Percentiles rank a stretch among this genome's conserved stretches.
Conservation (phyloP, 208 protist species). For the Trypanosoma conorhini region DNA sequence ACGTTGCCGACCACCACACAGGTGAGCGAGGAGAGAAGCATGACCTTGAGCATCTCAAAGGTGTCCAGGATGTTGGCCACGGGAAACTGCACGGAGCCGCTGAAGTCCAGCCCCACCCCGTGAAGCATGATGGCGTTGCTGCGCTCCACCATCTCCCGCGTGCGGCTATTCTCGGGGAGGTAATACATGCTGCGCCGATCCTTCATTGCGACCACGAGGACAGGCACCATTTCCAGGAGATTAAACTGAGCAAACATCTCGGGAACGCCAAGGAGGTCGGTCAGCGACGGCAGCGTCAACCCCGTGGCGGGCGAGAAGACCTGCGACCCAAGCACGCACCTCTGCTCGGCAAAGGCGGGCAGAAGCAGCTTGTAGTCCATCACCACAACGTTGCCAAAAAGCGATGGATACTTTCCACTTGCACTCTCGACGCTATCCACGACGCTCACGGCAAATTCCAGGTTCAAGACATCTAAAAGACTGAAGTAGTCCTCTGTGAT, state of each 20-base stretch:
- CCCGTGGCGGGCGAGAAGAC: slow-evolving; percentile 10
- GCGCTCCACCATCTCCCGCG: slow-evolving; percentile 53
- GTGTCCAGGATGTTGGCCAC: slow-evolving; percentile 44
- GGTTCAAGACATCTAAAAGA: slow-evolving; percentile 28
- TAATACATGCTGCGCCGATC: slow-evolving; percentile 83
- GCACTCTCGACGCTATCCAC: slow-evolving; percentile 65
- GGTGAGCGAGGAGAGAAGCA: slow-evolving; percentile 89
- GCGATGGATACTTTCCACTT: slow-evolving; percentile 90
- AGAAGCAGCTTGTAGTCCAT: slow-evolving; percentile 75
- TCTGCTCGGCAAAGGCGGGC: slow-evolving; percentile 32
- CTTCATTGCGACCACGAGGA: slow-evolving; percentile 59
- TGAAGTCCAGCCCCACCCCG: slow-evolving; percentile 46
- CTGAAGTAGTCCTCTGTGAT: slow-evolving; percentile 41
- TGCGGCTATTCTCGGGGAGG: slow-evolving; percentile 24
- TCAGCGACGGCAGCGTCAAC: slow-evolving; percentile 34
- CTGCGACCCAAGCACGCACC: slow-evolving; percentile 32
- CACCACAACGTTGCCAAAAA: slow-evolving; percentile 91
- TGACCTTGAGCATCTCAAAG: slow-evolving; percentile 73
- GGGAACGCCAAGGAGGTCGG: slow-evolving; percentile 32
- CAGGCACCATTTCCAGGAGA: slow-evolving; percentile 66
- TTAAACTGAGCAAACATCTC: slow-evolving; percentile 27
- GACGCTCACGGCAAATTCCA: slow-evolving; percentile 43
- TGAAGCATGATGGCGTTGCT: slow-evolving; percentile 55
- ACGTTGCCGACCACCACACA: slow-evolving; percentile 81
- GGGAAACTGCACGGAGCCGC: slow-evolving; percentile 58